Base-by-base conservation (phyloP, 2,329 filamentous ascomycete genomes). In the Fusarium dlaminii region DNA sequence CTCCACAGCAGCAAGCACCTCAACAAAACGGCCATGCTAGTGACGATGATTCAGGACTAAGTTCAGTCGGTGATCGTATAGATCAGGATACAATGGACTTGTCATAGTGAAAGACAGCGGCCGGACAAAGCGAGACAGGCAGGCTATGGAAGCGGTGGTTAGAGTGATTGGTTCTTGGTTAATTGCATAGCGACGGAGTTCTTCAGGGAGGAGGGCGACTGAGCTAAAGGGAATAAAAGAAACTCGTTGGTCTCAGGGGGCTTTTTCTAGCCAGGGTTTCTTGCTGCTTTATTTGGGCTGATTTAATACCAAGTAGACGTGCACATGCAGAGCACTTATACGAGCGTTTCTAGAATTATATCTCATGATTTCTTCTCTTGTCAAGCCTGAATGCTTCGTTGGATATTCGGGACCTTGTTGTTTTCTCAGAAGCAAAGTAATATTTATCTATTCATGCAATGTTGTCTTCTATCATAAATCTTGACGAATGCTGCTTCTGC, bases 11-110 rank as follows among this genome's bases (percentile, higher is more conserved):
- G 57, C 57, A 69, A 32, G 52, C 59, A 56, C 73, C 70, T 18
- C 75, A 75, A 40, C 69, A 75, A 15, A 79, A 79, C 48, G 78
- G 78, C 14, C 71, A 75, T 56, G 36, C 70, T 9, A 77, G 70
- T 40, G 76, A 79, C 86, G 37, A 83, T 83, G 24, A 90, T 70
- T 90, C 88, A 6, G 87, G 87, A 3, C 81, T 90, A 14, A 90
- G 89, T 72, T 90, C 89, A 8, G 83, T 90, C 5, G 87, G 86
- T 6, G 88, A 89, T 68, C 79, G 82, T 54, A 78, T 84, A 39
- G 83, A 85, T 56, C 83, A 81, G 40, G 82, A 85, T 29, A 84
- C 83, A 32, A 88, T 89, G 85, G 85, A 87, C 60, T 72, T 86
- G 71, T 83, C 81, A 52, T 84, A 32, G 43, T 18, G n/a, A 24